Evolutionary conservation across 1,139 yeast species (phyloP).

Genomic region (Torulaspora globosa): DNA sequence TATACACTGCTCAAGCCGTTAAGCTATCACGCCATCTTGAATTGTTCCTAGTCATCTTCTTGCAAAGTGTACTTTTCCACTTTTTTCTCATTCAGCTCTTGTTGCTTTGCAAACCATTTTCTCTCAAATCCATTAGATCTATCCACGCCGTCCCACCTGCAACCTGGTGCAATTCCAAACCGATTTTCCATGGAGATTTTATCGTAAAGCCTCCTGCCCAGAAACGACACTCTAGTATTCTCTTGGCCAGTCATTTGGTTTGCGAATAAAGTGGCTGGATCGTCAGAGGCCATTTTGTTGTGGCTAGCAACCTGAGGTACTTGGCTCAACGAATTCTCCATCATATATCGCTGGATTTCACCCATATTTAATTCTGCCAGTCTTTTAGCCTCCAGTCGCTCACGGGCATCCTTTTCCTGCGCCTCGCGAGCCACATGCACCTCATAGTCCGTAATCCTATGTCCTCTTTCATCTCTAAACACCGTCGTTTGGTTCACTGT

Average conservation of each 20-base stretch:
- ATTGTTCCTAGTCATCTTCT: conserved; percentile 33
- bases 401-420: conserved; percentile 35
- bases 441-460: conserved; percentile 44
- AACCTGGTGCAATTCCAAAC: conserved; percentile 73
- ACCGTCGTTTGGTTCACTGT: conserved; percentile 43
- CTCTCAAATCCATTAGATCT: conserved; percentile 87
- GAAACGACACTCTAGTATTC: conserved; percentile 27
- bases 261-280: conserved; percentile 57
- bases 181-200: conserved; percentile 64
- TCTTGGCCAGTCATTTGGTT: conserved; percentile 10
- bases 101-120: conserved; percentile 54
- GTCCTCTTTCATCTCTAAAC: conserved; percentile 59
- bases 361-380: conserved; percentile 44
- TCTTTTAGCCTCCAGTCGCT: conserved; percentile 32
- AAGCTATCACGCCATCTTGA: background rate
- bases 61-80: conserved; percentile 40
- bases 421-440: conserved; percentile 34
- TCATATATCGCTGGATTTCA: conserved; percentile 39
- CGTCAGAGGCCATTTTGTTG: conserved; percentile 44
- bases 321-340: conserved; percentile 5
- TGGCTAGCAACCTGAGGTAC: background rate
- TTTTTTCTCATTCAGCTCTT: conserved; percentile 42
- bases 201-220: conserved; percentile 46
- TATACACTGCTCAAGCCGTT: no score
- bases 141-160: conserved; percentile 90